Evolutionary conservation across 257 asterid genomes (phyloP), one percentile per base, ranked within the genome.

Genomic region (Misopates orontium): DNA sequence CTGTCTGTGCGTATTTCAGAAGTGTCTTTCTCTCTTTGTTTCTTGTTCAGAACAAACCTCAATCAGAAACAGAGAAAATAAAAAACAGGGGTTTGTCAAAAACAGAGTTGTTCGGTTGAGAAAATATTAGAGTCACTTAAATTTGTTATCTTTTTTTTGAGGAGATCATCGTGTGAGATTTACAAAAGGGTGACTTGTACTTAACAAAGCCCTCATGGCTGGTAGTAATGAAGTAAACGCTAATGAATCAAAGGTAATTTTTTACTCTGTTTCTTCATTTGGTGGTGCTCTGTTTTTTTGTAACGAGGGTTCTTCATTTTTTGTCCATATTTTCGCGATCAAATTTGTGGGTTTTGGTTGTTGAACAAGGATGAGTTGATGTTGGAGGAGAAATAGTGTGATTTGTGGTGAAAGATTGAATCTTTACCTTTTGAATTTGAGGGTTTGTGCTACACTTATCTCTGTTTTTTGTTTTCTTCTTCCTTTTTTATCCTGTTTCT

Each of bases 241-340:
- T 67, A 79, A 62, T 44, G 87, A 82, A 76, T 84, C 88, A 1
- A 70, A 82, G 90, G 95, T 86, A 74, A 58, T 12, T 0, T 56
- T 0, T 18, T 22, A 0, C 0, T 19, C 53, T 13, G 1, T 23
- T 19, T 18, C 56, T 13, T 52, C 15, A 17, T 20, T 31, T 70
- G 5, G 0, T 16, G 6, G 10, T 31, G 56, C 10, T 64, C 64
- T 25, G 39, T 25, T 68, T 75, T 80, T 40, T 74, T 45, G 23
- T 11, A 42, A 57, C 41, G 64, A 24, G 62, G 72, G 68, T 69
- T 71, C 10, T 25, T 55, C 48, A 40, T 6, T 22, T 55, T 40
- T 64, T 31, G n/a, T 51, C 31, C 6, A 7, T 16, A 47, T 36
- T 71, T 57, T 51, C 22, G 42, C 40, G 62, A 2, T 68, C 67